Percentiles rank a stretch among this genome's conserved stretches.
Evolutionary conservation across 2,329 filamentous ascomycete species (phyloP).

Genomic region (Cercospora beticola): DNA sequence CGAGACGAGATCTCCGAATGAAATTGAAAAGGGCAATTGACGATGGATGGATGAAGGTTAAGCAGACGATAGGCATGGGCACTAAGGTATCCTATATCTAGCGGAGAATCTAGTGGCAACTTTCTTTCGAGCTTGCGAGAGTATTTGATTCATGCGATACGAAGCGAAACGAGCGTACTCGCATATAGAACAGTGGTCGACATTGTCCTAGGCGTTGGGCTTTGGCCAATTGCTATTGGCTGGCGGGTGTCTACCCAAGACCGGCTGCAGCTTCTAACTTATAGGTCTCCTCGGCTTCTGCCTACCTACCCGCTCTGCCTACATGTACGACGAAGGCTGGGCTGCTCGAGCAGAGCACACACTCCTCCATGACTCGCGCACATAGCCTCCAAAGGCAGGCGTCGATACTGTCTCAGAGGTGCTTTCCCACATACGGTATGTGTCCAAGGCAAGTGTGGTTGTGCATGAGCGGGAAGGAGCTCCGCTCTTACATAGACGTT

Average conservation of each 20-base stretch:
- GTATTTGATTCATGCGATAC: not conserved
- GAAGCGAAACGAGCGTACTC: not conserved
- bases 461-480: not conserved
- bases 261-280: not conserved
- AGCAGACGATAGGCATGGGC: slow-evolving; percentile 87
- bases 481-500: not conserved
- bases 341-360: not conserved
- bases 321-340: not conserved
- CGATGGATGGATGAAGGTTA: slow-evolving; percentile 75
- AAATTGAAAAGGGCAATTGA: slow-evolving; percentile 68
- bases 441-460: not conserved
- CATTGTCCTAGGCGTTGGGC: not conserved
- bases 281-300: not conserved
- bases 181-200: not conserved
- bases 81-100: slow-evolving; percentile 96
- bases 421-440: not conserved
- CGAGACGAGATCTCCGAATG: slow-evolving; percentile 71
- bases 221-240: not conserved
- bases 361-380: not conserved
- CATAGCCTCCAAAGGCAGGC: not conserved
- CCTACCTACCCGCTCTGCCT: not conserved
- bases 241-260: no score
- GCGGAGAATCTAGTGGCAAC: slow-evolving; percentile 4
- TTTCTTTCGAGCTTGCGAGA: not conserved
- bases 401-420: not conserved